These are phyloP conservation scores for Aaosphaeria pasadenensis DNA, from an alignment of 2,329 filamentous ascomycete species.

Conservation along the genomic window DNA sequence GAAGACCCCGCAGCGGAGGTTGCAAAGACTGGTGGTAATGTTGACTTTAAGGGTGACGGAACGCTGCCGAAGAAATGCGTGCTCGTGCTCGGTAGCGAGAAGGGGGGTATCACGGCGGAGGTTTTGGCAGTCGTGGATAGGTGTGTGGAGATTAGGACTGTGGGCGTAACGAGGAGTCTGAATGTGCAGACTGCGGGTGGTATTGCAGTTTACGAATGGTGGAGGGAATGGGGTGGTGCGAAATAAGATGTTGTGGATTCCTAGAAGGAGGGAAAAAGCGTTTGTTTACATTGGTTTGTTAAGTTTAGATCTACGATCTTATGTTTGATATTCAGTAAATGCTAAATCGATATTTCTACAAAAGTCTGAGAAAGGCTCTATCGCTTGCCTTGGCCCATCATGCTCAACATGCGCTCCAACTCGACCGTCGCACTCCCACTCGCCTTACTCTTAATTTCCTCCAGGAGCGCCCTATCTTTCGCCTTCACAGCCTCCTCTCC, in stretches of 20 bases:
- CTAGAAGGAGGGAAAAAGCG: too few relatives aligned
- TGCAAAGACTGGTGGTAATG: slow-evolving; percentile 6
- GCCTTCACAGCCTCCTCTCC: slow-evolving; percentile 85
- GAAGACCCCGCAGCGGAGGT: slow-evolving; percentile 6
- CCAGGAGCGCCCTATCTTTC: slow-evolving; percentile 75
- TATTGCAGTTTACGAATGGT: slow-evolving; percentile 52
- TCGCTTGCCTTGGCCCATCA: neutral
- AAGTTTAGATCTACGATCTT: too few relatives aligned
- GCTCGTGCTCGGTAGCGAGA: slow-evolving; percentile 51
- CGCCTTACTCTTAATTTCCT: slow-evolving; percentile 70
- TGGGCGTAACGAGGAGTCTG: slow-evolving; percentile 52
- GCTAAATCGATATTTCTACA: too few relatives aligned
- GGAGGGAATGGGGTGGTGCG: slow-evolving; percentile 38
- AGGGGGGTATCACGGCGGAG: slow-evolving; percentile 48
- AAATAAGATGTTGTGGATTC: too few relatives aligned
- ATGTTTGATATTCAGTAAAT: too few relatives aligned
- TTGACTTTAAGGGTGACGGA: slow-evolving; percentile 9
- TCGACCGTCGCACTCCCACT: slow-evolving; percentile 61
- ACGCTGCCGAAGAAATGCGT: slow-evolving; percentile 39
- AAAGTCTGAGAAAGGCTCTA: neutral
- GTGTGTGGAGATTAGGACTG: slow-evolving; percentile 52
- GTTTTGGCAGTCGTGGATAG: slow-evolving; percentile 49
- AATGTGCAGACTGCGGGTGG: slow-evolving; percentile 56
- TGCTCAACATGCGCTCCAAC: neutral
- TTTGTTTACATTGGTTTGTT: too few relatives aligned